Conservation (phyloP, 495 filamentous ascomycete genomes). For the Melanomma pulvis-pyrius region DNA sequence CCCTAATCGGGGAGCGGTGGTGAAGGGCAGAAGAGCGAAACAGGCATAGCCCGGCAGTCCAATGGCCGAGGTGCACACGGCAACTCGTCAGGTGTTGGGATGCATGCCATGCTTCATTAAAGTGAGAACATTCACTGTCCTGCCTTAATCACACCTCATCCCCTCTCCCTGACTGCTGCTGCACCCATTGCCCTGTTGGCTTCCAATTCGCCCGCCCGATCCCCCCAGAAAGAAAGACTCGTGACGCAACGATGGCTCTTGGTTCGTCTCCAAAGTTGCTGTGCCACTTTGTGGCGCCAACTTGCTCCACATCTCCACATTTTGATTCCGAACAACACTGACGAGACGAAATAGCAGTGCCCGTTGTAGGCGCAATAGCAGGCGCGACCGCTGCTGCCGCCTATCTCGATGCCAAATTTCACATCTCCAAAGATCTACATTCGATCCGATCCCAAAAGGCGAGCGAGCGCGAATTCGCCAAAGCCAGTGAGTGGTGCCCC, state of each 20-base stretch:
- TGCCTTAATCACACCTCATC: neutral
- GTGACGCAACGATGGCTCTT: constrained; percentile 10
- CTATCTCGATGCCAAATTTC: constrained; percentile 73
- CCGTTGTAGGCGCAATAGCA: constrained; percentile 41
- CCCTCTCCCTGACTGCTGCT: neutral
- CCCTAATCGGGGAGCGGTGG: neutral
- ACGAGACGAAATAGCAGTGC: constrained; percentile 10
- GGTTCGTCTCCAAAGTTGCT: constrained; percentile 5
- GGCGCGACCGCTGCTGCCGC: constrained; percentile 53
- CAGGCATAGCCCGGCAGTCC: neutral
- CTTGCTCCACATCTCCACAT: constrained; percentile 28
- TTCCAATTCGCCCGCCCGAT: neutral
- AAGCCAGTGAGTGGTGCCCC: constrained; percentile 40
- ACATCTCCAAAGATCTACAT: constrained; percentile 62
- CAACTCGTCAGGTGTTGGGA: constrained; percentile 6
- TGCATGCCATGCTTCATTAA: neutral
- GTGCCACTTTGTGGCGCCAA: constrained; percentile 5
- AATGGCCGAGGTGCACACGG: neutral
- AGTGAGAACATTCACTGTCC: neutral
- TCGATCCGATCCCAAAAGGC: constrained; percentile 41
- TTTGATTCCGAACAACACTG: neutral
- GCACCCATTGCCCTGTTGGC: neutral
- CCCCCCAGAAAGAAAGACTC: neutral
- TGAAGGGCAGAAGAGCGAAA: neutral
- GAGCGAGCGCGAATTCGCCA: constrained; percentile 46